Evolutionary conservation across 2,329 filamentous ascomycete genomes (phyloP).

Genomic region (Fusarium sublunatum): DNA sequence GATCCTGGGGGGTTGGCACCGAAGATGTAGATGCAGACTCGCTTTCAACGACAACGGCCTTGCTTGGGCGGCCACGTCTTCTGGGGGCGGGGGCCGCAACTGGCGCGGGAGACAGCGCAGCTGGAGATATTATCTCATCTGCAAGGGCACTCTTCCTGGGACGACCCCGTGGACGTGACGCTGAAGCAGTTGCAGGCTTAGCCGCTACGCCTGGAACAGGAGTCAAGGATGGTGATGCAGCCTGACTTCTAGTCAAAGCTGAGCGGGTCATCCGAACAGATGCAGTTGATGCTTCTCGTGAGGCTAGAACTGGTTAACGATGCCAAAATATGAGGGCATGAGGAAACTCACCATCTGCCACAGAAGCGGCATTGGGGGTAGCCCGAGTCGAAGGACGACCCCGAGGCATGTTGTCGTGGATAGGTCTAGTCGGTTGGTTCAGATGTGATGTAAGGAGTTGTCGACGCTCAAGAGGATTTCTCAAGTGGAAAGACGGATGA

Average conservation of each 20-base stretch:
- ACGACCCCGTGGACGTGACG: slow-evolving; percentile 40
- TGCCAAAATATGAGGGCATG: neutral
- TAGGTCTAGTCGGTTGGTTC: neutral
- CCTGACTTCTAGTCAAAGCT: slow-evolving; percentile 35
- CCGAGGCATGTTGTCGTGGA: slow-evolving; percentile 45
- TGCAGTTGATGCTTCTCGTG: slow-evolving; percentile 29
- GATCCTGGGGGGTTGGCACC: slow-evolving; percentile 46
- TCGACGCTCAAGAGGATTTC: neutral
- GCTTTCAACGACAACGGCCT: slow-evolving; percentile 34
- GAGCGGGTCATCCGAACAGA: slow-evolving; percentile 46
- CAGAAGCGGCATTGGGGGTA: slow-evolving; percentile 27
- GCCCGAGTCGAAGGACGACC: slow-evolving; percentile 45
- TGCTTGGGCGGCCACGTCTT: slow-evolving; percentile 36
- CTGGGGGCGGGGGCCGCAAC: slow-evolving; percentile 15
- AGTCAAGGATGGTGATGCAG: slow-evolving; percentile 13
- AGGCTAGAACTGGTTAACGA: slow-evolving; percentile 27
- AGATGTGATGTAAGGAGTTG: neutral
- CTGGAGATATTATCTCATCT: slow-evolving; percentile 12
- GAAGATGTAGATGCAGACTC: slow-evolving; percentile 51
- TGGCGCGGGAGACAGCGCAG: slow-evolving; percentile 3
- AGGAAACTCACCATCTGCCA: slow-evolving; percentile 32
- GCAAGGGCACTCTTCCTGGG: slow-evolving; percentile 36
- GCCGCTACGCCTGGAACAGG: slow-evolving; percentile 4
- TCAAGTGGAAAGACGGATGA: neutral
- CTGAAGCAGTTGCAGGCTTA: neutral